phyloP scores from a whole-genome alignment of 495 filamentous ascomycete species.

The Penicillium coffeae region DNA sequence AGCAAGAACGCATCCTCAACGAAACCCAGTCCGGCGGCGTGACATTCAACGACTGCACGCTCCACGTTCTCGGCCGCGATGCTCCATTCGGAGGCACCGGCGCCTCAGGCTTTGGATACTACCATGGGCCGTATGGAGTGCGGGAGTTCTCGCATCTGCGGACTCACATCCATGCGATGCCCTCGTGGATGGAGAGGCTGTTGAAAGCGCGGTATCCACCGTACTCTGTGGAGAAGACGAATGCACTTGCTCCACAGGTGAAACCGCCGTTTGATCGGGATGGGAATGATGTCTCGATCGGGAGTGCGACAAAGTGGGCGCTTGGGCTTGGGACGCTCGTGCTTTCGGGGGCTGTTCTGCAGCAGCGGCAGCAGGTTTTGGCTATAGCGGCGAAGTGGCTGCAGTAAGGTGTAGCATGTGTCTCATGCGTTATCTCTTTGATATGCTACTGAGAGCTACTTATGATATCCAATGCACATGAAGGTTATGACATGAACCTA shows the following conservation, averaged over 20 bases:
- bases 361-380: background rate
- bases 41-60: constrained; percentile 70
- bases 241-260: constrained; percentile 46
- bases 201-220: constrained; percentile 70
- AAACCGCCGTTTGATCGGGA: constrained; percentile 75
- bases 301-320: constrained; percentile 8
- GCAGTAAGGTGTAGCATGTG: background rate
- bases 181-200: constrained; percentile 51
- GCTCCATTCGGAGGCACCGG: constrained; percentile 83
- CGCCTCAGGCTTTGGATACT: constrained; percentile 67
- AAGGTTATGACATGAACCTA: no score
- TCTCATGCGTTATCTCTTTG: no score
- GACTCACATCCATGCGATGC: constrained; percentile 38
- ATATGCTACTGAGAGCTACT: no score
- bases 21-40: constrained; percentile 67
- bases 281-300: constrained; percentile 34
- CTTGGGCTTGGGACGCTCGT: constrained; percentile 13
- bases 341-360: constrained; percentile 5
- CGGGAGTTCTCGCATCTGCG: constrained; percentile 73
- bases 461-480: no score
- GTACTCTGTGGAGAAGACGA: constrained; percentile 50
- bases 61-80: constrained; percentile 59
- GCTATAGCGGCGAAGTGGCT: background rate
- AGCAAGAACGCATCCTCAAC: constrained; percentile 59
- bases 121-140: constrained; percentile 73